phyloP scores from a whole-genome alignment of 371 early-diverging fungal genomes.

The Mucor velutinosus region DNA sequence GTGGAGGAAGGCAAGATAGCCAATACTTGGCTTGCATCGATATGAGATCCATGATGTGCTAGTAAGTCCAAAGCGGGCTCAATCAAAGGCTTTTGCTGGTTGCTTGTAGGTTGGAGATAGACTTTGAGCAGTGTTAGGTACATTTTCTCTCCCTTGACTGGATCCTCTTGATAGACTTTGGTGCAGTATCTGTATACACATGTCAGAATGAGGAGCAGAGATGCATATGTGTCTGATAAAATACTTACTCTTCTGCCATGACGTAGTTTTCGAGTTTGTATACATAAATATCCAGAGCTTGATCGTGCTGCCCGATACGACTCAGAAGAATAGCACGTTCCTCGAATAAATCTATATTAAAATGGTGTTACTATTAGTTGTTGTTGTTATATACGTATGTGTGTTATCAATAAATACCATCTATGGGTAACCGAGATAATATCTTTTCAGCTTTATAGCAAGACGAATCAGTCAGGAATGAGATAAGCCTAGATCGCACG shows the following conservation, averaged over 20 bases:
- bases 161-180: slow-evolving; percentile 60
- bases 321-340: slow-evolving; percentile 85
- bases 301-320: slow-evolving; percentile 84
- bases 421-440: slow-evolving; percentile 74
- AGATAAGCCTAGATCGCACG: slow-evolving; percentile 46
- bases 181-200: slow-evolving; percentile 66
- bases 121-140: slow-evolving; percentile 69
- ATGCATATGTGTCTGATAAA: neutral
- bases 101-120: slow-evolving; percentile 56
- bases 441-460: slow-evolving; percentile 79
- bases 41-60: slow-evolving; percentile 69
- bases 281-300: slow-evolving; percentile 83
- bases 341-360: slow-evolving; percentile 64
- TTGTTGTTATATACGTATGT: neutral
- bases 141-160: slow-evolving; percentile 59
- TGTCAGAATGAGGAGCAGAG: neutral
- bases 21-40: slow-evolving; percentile 61
- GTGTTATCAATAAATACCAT: slow-evolving; percentile 44
- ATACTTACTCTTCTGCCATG: slow-evolving; percentile 76
- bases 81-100: slow-evolving; percentile 54
- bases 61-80: slow-evolving; percentile 68
- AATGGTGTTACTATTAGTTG: neutral
- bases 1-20: slow-evolving; percentile 61
- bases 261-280: slow-evolving; percentile 72
- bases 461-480: slow-evolving; percentile 70